Evolutionary conservation across 805 yeast genomes (phyloP).

Genomic region (Sugiyamaella boreocaroliniensis): DNA sequence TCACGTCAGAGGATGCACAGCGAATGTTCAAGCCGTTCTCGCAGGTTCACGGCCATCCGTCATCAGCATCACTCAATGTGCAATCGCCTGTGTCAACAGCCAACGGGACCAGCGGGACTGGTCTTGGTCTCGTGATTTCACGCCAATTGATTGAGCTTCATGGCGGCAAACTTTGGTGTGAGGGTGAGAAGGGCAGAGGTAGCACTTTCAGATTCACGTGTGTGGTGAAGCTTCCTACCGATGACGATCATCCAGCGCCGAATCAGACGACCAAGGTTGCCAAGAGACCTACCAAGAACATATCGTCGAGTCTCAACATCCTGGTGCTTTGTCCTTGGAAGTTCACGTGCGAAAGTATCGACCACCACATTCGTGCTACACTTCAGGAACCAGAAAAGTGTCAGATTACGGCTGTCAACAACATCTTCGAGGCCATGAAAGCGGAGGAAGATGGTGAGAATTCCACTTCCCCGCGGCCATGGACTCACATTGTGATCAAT

Average conservation of each 20-base stretch:
- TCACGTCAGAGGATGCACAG: slow-evolving; percentile 25
- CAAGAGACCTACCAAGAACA: neutral
- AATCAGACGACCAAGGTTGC: slow-evolving; percentile 14
- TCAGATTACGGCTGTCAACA: slow-evolving; percentile 12
- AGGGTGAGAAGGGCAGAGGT: slow-evolving; percentile 27
- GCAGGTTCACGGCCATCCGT: slow-evolving; percentile 20
- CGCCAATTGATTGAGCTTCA: slow-evolving; percentile 31
- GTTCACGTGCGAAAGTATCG: slow-evolving; percentile 24
- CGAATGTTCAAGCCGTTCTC: slow-evolving; percentile 33
- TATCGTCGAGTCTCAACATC: slow-evolving; percentile 6
- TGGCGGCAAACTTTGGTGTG: slow-evolving; percentile 27
- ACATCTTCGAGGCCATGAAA: neutral
- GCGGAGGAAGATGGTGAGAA: neutral
- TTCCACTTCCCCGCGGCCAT: neutral
- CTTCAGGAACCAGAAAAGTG: slow-evolving; percentile 19
- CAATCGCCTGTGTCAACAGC: slow-evolving; percentile 4
- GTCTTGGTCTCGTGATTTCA: slow-evolving; percentile 32
- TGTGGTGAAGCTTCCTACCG: slow-evolving; percentile 24
- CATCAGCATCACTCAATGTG: slow-evolving; percentile 2
- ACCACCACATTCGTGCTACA: slow-evolving; percentile 26
- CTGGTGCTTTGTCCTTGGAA: slow-evolving; percentile 27
- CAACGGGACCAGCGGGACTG: slow-evolving; percentile 28
- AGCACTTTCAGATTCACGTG: slow-evolving; percentile 27
- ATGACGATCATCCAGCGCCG: slow-evolving; percentile 20
- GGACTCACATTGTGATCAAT: slow-evolving; percentile 29